Conservation (phyloP, 176 grass and related monocot genomes). For the Otatea glauca region DNA sequence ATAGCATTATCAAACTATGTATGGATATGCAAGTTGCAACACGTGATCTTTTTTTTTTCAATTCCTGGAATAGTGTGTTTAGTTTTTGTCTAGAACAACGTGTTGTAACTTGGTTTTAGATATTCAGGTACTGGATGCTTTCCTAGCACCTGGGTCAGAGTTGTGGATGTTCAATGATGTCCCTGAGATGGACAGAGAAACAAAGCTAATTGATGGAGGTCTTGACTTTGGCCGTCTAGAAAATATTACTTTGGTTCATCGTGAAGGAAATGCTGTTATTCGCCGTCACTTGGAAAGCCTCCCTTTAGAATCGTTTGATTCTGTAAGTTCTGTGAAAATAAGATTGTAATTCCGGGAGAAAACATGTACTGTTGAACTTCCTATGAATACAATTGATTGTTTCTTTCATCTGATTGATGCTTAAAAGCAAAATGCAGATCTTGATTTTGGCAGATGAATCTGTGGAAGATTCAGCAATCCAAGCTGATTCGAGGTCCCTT, state of each 20-base stretch:
- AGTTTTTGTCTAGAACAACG: conserved; percentile 4
- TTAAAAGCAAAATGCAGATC: conserved; percentile 52
- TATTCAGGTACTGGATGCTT: conserved; percentile 82
- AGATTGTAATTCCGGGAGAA: neutral
- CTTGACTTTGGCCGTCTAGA: conserved; percentile 73
- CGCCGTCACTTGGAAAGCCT: conserved; percentile 69
- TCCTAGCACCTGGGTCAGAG: conserved; percentile 65
- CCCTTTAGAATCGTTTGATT: conserved; percentile 75
- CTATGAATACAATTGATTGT: neutral
- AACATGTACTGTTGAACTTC: neutral
- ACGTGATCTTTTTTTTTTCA: neutral
- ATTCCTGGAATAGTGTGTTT: neutral
- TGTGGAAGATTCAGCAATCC: conserved; percentile 76
- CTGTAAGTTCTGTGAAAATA: conserved; percentile 49
- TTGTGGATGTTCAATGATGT: conserved; percentile 85
- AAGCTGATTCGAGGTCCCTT: conserved; percentile 81
- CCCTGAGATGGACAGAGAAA: conserved; percentile 67
- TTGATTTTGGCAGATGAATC: conserved; percentile 79
- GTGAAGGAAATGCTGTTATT: conserved; percentile 75
- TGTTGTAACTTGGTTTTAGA: conserved; percentile 43
- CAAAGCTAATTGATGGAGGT: conserved; percentile 61
- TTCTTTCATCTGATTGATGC: conserved; percentile 32
- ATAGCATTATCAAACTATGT: conserved; percentile 4
- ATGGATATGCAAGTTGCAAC: neutral
- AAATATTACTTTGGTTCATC: conserved; percentile 65